phyloP scores from a whole-genome alignment of 2,329 filamentous ascomycete genomes.

The Aotearoamyces nothofagi region DNA sequence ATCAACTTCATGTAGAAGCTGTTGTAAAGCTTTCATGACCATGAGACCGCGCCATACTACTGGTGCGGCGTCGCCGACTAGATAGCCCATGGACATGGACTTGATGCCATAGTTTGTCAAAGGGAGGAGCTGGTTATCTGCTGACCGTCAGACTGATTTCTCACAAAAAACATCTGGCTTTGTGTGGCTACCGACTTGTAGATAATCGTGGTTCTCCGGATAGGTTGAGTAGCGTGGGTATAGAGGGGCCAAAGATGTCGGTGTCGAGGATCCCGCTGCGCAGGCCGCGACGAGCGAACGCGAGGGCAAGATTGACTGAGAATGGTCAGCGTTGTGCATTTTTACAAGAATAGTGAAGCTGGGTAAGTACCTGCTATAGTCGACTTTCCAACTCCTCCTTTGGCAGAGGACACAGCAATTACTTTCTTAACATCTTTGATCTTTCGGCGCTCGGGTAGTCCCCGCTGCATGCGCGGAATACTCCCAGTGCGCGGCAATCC shows the following conservation, averaged over 20 bases:
- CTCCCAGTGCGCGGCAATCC: constrained; percentile 68
- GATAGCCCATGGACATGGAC: constrained; percentile 97
- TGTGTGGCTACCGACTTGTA: constrained; percentile 35
- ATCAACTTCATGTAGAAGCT: constrained; percentile 86
- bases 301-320: constrained; percentile 65
- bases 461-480: constrained; percentile 63
- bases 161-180: neutral
- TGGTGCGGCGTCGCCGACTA: constrained; percentile 64
- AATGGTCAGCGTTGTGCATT: neutral
- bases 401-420: constrained; percentile 93
- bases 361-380: constrained; percentile 61
- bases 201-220: constrained; percentile 66
- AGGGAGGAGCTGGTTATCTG: constrained; percentile 70
- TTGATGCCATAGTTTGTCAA: constrained; percentile 90
- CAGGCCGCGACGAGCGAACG: constrained; percentile 70
- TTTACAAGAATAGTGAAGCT: no score
- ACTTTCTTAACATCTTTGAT: constrained; percentile 80
- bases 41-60: constrained; percentile 94
- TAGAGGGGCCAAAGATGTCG: constrained; percentile 91
- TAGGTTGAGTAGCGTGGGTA: constrained; percentile 78
- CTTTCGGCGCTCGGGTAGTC: constrained; percentile 63
- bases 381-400: constrained; percentile 95
- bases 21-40: constrained; percentile 94
- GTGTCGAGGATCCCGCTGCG: constrained; percentile 82
- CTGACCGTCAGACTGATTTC: constrained; percentile 11